Evolutionary conservation across 2,329 filamentous ascomycete species (phyloP), one percentile per base, ranked within the genome.

Genomic region (Huntiella decipiens): DNA sequence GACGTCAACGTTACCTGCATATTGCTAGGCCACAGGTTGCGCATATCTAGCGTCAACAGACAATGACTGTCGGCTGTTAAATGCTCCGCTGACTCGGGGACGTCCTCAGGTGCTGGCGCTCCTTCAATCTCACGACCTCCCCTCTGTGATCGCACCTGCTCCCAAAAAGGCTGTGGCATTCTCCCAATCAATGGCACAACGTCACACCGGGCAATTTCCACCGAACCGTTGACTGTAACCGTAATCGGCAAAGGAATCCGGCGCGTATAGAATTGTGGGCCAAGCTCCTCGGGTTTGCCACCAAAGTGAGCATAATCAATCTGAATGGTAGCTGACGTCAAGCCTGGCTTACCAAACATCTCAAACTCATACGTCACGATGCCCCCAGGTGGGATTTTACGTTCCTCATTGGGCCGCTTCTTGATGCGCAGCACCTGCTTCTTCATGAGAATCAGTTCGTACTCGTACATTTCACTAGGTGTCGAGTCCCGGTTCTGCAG

Each of bases 261-360:
- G 35, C 87, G 73, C 0, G 87, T 94, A 56, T 86, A 84, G 56
- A 94, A 93, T 32, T 74, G 70, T 33, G 80, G 77, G 17, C 71
- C 68, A 2, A 87, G 64, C 47, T 86, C 75, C 10, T 73, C 70
- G n/a, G 68, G 68, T 4, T 77, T 66, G 31, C 76, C 70, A 1
- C 83, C 83, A n/a, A 94, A 67, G 56, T 81, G 71, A 2, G 82
- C 83, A 57, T 94, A 95, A 60, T 94, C 82, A 49, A 94, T 76
- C 54, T 92, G 82, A 12, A 94, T 77, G 3, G 75, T 71, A 0
- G 80, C 86, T 51, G 75, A 76, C 5, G 82, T 87, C 35, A 95
- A 67, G 0, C 86, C 86, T 6, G 86, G 80, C 56, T 88, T 87
- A 41, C 88, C 88, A 15, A 88, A 67, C 11, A 95, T 77, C 58